These are phyloP conservation scores for Microdochium bolleyi DNA, from an alignment of 2,329 filamentous ascomycete species.

Conservation along the genomic window DNA sequence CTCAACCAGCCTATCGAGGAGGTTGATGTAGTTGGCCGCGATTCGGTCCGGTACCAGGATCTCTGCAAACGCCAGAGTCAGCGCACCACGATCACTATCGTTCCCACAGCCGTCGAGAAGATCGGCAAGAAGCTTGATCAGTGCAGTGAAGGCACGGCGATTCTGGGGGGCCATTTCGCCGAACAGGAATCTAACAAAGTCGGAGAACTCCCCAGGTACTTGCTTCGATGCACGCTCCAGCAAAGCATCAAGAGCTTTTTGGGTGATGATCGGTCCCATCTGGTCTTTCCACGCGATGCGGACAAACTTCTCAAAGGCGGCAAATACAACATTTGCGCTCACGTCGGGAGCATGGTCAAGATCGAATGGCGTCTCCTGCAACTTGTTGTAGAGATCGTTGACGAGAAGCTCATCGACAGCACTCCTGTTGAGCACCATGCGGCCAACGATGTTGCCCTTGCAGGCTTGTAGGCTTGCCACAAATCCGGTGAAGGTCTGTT, in stretches of 20 bases:
- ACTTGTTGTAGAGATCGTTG: conserved; percentile 83
- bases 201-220: conserved; percentile 65
- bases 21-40: conserved; percentile 76
- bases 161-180: conserved; percentile 62
- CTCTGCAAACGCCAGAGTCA: conserved; percentile 85
- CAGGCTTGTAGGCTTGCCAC: conserved; percentile 74
- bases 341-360: conserved; percentile 68
- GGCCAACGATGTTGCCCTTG: conserved; percentile 80
- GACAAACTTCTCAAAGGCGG: conserved; percentile 89
- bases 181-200: conserved; percentile 59
- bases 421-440: conserved; percentile 61
- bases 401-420: conserved; percentile 70
- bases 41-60: conserved; percentile 71
- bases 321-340: conserved; percentile 77
- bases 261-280: conserved; percentile 76
- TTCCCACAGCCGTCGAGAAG: conserved; percentile 84
- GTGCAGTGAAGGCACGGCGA: conserved; percentile 68
- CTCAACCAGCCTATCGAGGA: conserved; percentile 82
- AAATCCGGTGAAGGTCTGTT: conserved; percentile 80
- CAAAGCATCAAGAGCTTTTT: conserved; percentile 63
- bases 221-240: conserved; percentile 59
- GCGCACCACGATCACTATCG: conserved; percentile 79
- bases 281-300: conserved; percentile 81
- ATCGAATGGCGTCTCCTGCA: conserved; percentile 77
- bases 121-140: conserved; percentile 81